Evolutionary conservation across 2,329 filamentous ascomycete genomes (phyloP).

Genomic region (Venturia carpophila): DNA sequence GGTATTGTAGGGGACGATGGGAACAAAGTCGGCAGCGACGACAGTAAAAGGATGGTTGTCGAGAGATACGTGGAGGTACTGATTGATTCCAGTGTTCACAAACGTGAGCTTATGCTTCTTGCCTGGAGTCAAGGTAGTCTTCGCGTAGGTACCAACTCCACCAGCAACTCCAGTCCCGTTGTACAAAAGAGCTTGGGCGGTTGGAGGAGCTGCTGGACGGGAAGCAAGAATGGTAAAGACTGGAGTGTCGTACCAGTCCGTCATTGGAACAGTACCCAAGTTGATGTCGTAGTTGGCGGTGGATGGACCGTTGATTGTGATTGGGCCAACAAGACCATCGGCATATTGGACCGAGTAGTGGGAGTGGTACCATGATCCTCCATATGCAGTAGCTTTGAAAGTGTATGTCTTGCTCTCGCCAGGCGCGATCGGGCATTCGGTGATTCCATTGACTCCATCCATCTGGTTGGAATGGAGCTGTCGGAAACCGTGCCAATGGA

Average conservation of each 20-base stretch:
- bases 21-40: constrained; percentile 33
- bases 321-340: constrained; percentile 52
- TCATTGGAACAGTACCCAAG: constrained; percentile 17
- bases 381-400: constrained; percentile 38
- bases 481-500: constrained; percentile 47
- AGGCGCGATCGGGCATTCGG: constrained; percentile 61
- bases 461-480: constrained; percentile 36
- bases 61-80: constrained; percentile 35
- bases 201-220: constrained; percentile 16
- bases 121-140: constrained; percentile 26
- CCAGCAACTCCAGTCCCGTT: constrained; percentile 17
- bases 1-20: constrained; percentile 28
- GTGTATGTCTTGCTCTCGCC: constrained; percentile 39
- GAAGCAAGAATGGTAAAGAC: constrained; percentile 17
- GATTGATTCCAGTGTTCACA: constrained; percentile 40
- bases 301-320: constrained; percentile 55
- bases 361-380: constrained; percentile 54
- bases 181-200: constrained; percentile 15
- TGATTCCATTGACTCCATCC: constrained; percentile 43
- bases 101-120: constrained; percentile 39
- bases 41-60: constrained; percentile 31
- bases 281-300: constrained; percentile 43
- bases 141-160: constrained; percentile 23
- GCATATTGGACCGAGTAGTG: constrained; percentile 49
- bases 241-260: constrained; percentile 19